Base-by-base conservation (phyloP, 345 rosid genomes). In the Boechera divaricarpa region DNA sequence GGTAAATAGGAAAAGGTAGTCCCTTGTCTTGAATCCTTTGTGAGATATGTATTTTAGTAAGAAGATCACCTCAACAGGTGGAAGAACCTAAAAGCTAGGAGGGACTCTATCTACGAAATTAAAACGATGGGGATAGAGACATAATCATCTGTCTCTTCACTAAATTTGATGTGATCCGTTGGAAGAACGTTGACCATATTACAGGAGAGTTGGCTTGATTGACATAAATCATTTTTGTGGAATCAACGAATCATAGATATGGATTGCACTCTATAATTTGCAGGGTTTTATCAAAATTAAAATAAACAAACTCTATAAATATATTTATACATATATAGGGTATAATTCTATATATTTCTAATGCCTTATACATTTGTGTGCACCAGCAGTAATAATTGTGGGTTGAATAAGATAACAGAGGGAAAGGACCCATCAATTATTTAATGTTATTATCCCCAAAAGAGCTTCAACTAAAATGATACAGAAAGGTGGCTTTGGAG, bases 401-500 rank as follows among this genome's bases (percentile, higher is more conserved):
- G 63, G 31, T n/a, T 49, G 44, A 21, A 47, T 42, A 55, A 24
- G 47, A 69, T 26, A 35, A 69, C 45, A 53, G 28, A 62, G 58
- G 45, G 42, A 69, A 48, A 64, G 21, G 65, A 47, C 39, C 42
- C 44, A 67, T 32, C 28, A 2, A 12, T 51, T 26, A 6, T 60
- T 5, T 53, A 45, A 35, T 21, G 16, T 45, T 41, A 33, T 65
- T 32, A 42, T 72, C 29, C 29, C 21, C 7, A 58, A 78, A 66
- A 49, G 63, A 57, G 55, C 45, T 65, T 72, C 57, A 58, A 78
- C 74, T 24, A 66, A 62, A 71, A 44, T 55, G 81, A 67, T 78
- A 51, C 51, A 72, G 73, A 78, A 72, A 78, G 77, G 77, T 78
- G 77, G 69, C 77, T 72, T 33, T 60, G 61, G 72, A 70, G 71